These are phyloP conservation scores for Deuterostichococcus epilithicus DNA, from an alignment of 139 green algal genomes.

Conservation along the genomic window DNA sequence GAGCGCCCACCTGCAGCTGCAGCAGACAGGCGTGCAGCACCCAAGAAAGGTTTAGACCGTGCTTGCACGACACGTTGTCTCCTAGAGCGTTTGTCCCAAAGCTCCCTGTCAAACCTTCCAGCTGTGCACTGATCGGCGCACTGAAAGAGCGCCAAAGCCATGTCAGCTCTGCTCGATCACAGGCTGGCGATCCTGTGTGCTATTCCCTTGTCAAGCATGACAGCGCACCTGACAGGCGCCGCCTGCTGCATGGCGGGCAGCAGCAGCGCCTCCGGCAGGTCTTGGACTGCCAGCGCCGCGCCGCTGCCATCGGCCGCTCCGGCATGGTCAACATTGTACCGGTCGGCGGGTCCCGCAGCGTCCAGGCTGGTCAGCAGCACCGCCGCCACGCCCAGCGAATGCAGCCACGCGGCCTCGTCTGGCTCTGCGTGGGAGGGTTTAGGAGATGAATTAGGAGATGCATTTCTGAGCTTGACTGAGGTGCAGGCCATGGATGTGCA, in stretches of 20 bases:
- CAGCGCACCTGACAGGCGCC: constrained; percentile 12
- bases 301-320: not conserved
- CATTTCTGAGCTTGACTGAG: not conserved
- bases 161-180: too few relatives aligned
- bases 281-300: constrained; percentile 7
- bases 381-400: constrained; percentile 11
- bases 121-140: too few relatives aligned
- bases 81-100: too few relatives aligned
- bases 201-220: not conserved
- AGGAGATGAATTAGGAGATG: not conserved
- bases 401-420: constrained; percentile 16
- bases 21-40: too few relatives aligned
- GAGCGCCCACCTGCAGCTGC: too few relatives aligned
- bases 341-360: constrained; percentile 4
- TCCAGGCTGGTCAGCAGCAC: constrained; percentile 27
- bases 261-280: constrained; percentile 26
- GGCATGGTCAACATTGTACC: not conserved
- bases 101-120: too few relatives aligned
- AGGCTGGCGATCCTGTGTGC: too few relatives aligned
- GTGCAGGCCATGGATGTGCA: constrained; percentile 1
- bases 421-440: not conserved
- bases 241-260: constrained; percentile 25
- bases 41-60: too few relatives aligned
- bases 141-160: too few relatives aligned
- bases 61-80: too few relatives aligned